Percentiles rank a stretch among this genome's conserved stretches.
These are phyloP conservation scores for Pharus latifolius DNA, from an alignment of 176 grass and related monocot species.

Conservation along the genomic window DNA sequence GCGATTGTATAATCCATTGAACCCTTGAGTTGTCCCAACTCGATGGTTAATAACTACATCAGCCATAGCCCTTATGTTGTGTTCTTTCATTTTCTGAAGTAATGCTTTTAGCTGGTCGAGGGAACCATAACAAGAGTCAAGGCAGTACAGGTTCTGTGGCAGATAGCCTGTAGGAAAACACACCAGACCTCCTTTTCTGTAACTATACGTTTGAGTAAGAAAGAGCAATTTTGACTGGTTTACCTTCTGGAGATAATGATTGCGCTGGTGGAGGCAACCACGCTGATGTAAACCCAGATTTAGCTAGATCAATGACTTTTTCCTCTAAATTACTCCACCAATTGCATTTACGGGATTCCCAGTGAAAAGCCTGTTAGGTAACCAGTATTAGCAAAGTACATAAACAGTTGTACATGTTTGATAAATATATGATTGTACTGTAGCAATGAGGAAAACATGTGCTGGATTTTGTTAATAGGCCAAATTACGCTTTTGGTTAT, in stretches of 20 bases:
- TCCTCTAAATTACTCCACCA: conserved; percentile 78
- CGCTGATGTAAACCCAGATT: conserved; percentile 80
- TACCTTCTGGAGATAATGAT: conserved; percentile 70
- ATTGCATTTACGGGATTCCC: conserved; percentile 86
- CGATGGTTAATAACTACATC: conserved; percentile 98
- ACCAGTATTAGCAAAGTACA: not conserved
- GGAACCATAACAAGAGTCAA: conserved; percentile 91
- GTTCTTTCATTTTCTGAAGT: conserved; percentile 59
- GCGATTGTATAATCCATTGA: conserved; percentile 70
- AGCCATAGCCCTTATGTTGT: conserved; percentile 81
- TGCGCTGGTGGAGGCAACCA: conserved; percentile 88
- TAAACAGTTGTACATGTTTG: not conserved
- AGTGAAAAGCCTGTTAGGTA: conserved; percentile 69
- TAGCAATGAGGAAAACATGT: not conserved
- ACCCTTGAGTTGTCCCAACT: conserved; percentile 80
- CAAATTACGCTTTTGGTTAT: not conserved
- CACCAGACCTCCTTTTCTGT: not conserved
- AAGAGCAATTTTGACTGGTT: not conserved
- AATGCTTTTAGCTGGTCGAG: conserved; percentile 42
- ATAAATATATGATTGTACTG: not conserved
- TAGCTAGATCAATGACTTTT: conserved; percentile 53
- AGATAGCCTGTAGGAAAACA: conserved; percentile 57
- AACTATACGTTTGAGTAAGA: not conserved
- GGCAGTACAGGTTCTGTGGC: conserved; percentile 82
- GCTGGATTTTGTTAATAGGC: not conserved